These are phyloP conservation scores for Diaporthe eres DNA, from an alignment of 2,329 filamentous ascomycete genomes.

Conservation along the genomic window DNA sequence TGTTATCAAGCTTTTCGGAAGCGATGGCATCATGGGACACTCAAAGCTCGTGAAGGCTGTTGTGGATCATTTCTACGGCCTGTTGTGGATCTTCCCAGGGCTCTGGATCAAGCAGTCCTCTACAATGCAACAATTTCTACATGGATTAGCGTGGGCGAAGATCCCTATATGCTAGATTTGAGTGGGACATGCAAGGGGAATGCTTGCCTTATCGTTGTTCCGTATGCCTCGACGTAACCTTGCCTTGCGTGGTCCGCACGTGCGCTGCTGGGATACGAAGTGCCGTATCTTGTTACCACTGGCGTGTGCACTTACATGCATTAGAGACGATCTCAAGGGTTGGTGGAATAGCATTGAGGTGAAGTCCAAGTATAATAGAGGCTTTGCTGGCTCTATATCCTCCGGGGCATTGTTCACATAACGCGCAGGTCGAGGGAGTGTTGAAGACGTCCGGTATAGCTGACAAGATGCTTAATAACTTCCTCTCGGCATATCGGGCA, in stretches of 20 bases:
- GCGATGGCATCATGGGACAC: conserved; percentile 17
- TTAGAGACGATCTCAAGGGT: neutral
- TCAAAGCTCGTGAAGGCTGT: conserved; percentile 23
- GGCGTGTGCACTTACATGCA: neutral
- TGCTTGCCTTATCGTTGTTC: conserved; percentile 7
- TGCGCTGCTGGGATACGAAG: neutral
- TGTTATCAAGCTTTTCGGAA: neutral
- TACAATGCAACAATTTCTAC: neutral
- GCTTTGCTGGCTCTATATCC: neutral
- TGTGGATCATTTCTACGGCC: conserved; percentile 1
- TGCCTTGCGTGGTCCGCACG: neutral
- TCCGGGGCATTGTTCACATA: neutral
- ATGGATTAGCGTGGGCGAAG: conserved; percentile 7
- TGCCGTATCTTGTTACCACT: too few species aligned
- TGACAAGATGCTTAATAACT: neutral
- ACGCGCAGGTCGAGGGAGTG: neutral
- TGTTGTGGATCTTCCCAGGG: conserved; percentile 15
- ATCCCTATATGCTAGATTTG: neutral
- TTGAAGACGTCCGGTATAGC: neutral
- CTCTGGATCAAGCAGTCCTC: neutral
- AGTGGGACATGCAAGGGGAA: conserved; percentile 10
- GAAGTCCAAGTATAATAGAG: neutral
- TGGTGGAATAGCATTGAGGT: neutral
- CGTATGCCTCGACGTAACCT: neutral
- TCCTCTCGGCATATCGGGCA: neutral